Conservation (phyloP, 2,329 filamentous ascomycete species). For the Hymenoscyphus occultus region DNA sequence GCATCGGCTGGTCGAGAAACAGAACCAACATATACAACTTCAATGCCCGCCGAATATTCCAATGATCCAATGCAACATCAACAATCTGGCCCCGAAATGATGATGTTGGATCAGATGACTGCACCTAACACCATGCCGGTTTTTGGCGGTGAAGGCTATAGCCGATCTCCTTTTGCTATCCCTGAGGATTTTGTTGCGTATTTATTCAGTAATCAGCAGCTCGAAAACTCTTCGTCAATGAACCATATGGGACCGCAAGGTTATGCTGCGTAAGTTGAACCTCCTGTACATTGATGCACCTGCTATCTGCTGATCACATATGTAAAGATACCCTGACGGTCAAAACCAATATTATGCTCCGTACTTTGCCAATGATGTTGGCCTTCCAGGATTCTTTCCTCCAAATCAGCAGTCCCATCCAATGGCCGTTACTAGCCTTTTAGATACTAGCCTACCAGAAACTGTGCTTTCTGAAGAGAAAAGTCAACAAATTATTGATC, state of each 20-base stretch:
- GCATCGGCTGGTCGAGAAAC: slow-evolving; percentile 29
- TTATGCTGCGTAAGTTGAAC: slow-evolving; percentile 48
- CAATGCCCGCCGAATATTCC: slow-evolving; percentile 34
- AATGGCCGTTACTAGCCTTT: slow-evolving; percentile 84
- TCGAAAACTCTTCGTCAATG: slow-evolving; percentile 51
- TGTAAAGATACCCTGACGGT: slow-evolving; percentile 51
- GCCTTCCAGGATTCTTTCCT: slow-evolving; percentile 56
- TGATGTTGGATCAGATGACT: slow-evolving; percentile 60
- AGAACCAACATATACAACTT: slow-evolving; percentile 32
- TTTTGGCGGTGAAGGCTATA: slow-evolving; percentile 79
- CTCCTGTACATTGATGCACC: not conserved
- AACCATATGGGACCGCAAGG: slow-evolving; percentile 49
- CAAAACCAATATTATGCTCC: slow-evolving; percentile 48
- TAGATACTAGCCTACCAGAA: slow-evolving; percentile 77
- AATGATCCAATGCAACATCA: slow-evolving; percentile 36
- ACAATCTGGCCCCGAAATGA: slow-evolving; percentile 47
- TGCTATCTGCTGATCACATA: slow-evolving; percentile 20
- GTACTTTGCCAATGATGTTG: slow-evolving; percentile 48
- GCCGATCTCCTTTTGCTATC: slow-evolving; percentile 82
- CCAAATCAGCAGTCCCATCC: slow-evolving; percentile 57
- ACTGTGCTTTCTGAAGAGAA: slow-evolving; percentile 84
- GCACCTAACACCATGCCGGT: slow-evolving; percentile 73
- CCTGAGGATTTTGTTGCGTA: slow-evolving; percentile 85
- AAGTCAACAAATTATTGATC: slow-evolving; percentile 75
- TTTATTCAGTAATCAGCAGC: slow-evolving; percentile 69